Evolutionary conservation across 2,329 filamentous ascomycete genomes (phyloP).

Genomic region (Ophiostoma quercus): DNA sequence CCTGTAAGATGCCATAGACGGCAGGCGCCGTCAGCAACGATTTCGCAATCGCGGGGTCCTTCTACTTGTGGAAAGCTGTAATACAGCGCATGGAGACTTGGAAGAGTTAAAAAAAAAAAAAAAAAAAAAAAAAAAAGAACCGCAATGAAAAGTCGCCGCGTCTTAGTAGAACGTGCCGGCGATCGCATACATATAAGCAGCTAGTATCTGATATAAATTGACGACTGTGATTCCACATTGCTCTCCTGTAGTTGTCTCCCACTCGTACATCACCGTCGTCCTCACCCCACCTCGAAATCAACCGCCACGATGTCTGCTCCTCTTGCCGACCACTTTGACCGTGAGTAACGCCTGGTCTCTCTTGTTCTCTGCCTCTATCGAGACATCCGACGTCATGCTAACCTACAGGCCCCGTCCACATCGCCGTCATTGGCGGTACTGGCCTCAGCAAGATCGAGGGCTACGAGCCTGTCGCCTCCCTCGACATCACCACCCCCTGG

Average conservation of each 20-base stretch:
- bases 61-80: background rate
- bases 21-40: background rate
- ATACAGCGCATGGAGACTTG: background rate
- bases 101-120: conserved; percentile 3
- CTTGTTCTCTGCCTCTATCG: background rate
- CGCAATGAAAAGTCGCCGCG: background rate
- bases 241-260: background rate
- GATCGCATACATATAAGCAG: background rate
- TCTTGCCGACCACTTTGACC: conserved; percentile 27
- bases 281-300: conserved; percentile 1
- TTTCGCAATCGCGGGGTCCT: conserved; percentile 5
- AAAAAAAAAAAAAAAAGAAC: background rate
- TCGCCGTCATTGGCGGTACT: conserved; percentile 90
- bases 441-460: conserved; percentile 81
- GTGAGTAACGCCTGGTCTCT: conserved; percentile 17
- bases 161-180: background rate
- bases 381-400: background rate
- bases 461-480: conserved; percentile 75
- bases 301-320: conserved; percentile 23
- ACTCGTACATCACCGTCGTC: conserved; percentile 9
- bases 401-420: conserved; percentile 35
- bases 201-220: background rate
- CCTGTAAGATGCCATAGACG: conserved; percentile 1
- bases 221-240: background rate
- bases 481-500: conserved; percentile 82